Evolutionary conservation across 2,329 filamentous ascomycete species (phyloP), one percentile per base, ranked within the genome.

Genomic region (Blastomyces percursus): DNA sequence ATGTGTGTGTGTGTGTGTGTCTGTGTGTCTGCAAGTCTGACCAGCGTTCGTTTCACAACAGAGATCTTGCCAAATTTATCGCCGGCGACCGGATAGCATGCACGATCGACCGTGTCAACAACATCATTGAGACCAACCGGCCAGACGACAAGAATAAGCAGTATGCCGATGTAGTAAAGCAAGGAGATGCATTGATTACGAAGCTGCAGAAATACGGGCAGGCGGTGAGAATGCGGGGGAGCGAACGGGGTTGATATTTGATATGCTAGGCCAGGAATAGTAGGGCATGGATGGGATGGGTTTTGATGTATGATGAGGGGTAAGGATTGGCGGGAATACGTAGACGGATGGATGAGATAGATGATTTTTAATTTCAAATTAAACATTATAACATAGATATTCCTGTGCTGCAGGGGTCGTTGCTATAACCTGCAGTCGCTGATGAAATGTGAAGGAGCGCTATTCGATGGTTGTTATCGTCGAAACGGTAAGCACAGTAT

Each of bases 131-230:
- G 83, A 99, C 94, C 54, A 96, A 96, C 80, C 85, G 94, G 61
- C 92, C 93, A 9, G 94, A 97, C 74, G 92, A 96, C 80, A 99
- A 99, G 86, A 97, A 97, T 83, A 96, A 96, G 84, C 94, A 99
- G 80, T 99, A 99, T 78, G 89, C 92, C 70, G 94, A 99, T 71
- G 91, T 97, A 46, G 91, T 99, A 65, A 94, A 94, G 80, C 94
- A 97, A 75, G 94, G 94, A 40, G 94, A 99, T 76, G 90, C 96
- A 77, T 83, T 99, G 66, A 97, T 99, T 75, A 99, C 94, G 63
- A 99, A 99, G 83, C 81, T 99, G 69, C 94, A 99, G 80, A 99
- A 99, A 82, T 99, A 99, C 76, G 94, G 94, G 54, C 94, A 99
- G 78, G 89, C 94, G 2, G 94, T 99, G 67, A 85, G 94, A 72